A percentile compares a stretch with the other conserved stretches of the same genome.
Evolutionary conservation across 345 rosid genomes (phyloP).

Genomic region (Gossypium stocksii): DNA sequence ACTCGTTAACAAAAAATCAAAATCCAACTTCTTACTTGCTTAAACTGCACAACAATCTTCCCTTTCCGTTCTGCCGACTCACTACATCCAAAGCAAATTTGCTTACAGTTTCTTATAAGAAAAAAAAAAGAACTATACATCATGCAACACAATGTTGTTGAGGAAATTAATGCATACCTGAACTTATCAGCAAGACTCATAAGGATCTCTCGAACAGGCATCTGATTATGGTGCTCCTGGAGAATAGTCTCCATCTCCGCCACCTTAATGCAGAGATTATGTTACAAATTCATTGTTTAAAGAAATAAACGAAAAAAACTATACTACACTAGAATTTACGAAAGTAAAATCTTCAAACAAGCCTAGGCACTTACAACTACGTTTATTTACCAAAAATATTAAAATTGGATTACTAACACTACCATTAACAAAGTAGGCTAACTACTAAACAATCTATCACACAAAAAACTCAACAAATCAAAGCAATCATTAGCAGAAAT

Average conservation of each 20-base stretch:
- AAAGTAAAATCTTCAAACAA: too few species aligned
- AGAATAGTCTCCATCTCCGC: slow-evolving; percentile 85
- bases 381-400: background rate
- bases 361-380: too few species aligned
- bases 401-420: background rate
- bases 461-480: background rate
- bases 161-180: slow-evolving; percentile 44
- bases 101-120: slow-evolving; percentile 3
- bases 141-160: slow-evolving; percentile 3
- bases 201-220: slow-evolving; percentile 76
- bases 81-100: slow-evolving; percentile 39
- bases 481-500: background rate
- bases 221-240: slow-evolving; percentile 66
- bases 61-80: slow-evolving; percentile 78
- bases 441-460: background rate
- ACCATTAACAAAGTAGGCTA: background rate
- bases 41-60: slow-evolving; percentile 80
- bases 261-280: slow-evolving; percentile 43
- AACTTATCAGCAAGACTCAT: slow-evolving; percentile 81
- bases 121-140: slow-evolving; percentile 1
- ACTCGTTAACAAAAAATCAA: background rate
- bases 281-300: background rate
- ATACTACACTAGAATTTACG: background rate
- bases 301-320: background rate
- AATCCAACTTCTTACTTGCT: slow-evolving; percentile 58